Percentiles rank a stretch among this genome's conserved stretches.
Conservation (phyloP, 1,284 basidiomycete genomes). For the Cutaneotrichosporon sp. region DNA sequence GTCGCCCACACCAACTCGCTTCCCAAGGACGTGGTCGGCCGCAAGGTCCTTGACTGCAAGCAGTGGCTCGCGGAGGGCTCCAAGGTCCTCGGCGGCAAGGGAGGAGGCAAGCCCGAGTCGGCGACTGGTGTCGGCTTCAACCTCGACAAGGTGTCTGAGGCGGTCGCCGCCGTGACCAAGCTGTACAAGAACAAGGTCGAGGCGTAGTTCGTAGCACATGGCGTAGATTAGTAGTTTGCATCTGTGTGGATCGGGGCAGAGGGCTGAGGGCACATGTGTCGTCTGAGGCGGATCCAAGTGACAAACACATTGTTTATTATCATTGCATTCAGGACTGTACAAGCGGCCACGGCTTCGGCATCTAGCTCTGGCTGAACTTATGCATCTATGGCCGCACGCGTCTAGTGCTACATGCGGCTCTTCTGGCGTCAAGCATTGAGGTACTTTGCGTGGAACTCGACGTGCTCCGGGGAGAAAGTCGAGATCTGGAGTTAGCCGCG, state of each 20-base stretch:
- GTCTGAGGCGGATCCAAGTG: no score
- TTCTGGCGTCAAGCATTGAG: slow-evolving; percentile 34
- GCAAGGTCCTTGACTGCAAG: slow-evolving; percentile 66
- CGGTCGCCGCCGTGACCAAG: slow-evolving; percentile 55
- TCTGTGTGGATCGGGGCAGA: no score
- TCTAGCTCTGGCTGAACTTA: neutral
- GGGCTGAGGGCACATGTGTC: no score
- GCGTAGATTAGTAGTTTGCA: no score
- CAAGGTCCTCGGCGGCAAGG: slow-evolving; percentile 81
- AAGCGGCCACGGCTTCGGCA: no score
- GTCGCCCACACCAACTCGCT: slow-evolving; percentile 86
- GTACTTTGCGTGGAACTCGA: slow-evolving; percentile 51
- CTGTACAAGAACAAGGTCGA: slow-evolving; percentile 29
- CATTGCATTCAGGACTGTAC: no score
- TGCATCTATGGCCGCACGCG: neutral
- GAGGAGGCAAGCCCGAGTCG: slow-evolving; percentile 85
- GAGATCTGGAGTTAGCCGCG: slow-evolving; percentile 54
- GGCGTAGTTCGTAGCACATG: slow-evolving; percentile 3
- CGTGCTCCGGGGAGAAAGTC: slow-evolving; percentile 59
- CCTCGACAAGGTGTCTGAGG: slow-evolving; percentile 63
- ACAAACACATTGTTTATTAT: no score
- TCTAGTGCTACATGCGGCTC: neutral
- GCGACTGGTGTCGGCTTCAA: slow-evolving; percentile 79
- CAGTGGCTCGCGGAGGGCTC: slow-evolving; percentile 74
- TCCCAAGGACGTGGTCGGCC: slow-evolving; percentile 57